Conservation (phyloP, 495 filamentous ascomycete species). For the Xylaria flabelliformis region DNA sequence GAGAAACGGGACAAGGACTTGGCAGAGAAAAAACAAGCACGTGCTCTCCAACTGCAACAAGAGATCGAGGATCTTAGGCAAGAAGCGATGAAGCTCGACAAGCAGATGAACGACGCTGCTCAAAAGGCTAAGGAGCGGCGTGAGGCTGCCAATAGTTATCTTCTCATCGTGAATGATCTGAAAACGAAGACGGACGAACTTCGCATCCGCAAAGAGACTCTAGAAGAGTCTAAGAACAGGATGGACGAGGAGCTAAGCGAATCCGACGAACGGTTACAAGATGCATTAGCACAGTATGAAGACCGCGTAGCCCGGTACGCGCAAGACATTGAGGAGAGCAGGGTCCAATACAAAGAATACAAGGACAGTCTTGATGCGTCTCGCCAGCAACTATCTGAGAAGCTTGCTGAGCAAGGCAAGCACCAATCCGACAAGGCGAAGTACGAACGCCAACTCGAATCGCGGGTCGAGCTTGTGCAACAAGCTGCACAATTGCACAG, state of each 20-base stretch:
- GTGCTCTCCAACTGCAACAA: slow-evolving; percentile 65
- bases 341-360: slow-evolving; percentile 67
- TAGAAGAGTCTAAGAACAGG: slow-evolving; percentile 70
- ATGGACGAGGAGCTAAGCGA: slow-evolving; percentile 80
- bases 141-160: slow-evolving; percentile 52
- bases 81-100: slow-evolving; percentile 62
- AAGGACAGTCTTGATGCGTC: slow-evolving; percentile 64
- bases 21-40: slow-evolving; percentile 72
- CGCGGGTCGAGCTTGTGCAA: slow-evolving; percentile 74
- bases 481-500: slow-evolving; percentile 79
- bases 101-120: slow-evolving; percentile 51
- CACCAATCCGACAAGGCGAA: slow-evolving; percentile 84
- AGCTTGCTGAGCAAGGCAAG: slow-evolving; percentile 83
- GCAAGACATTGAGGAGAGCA: slow-evolving; percentile 66
- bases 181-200: slow-evolving; percentile 76
- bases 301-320: slow-evolving; percentile 69
- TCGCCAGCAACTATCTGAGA: slow-evolving; percentile 66
- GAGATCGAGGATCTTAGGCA: slow-evolving; percentile 74
- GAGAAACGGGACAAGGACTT: slow-evolving; percentile 86
- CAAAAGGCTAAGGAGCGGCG: slow-evolving; percentile 51
- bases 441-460: slow-evolving; percentile 77
- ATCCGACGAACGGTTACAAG: slow-evolving; percentile 77
- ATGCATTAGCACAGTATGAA: slow-evolving; percentile 81
- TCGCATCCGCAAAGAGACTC: slow-evolving; percentile 59
- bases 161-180: slow-evolving; percentile 67